These are phyloP conservation scores for Rhexocercosporidium sp. DNA, from an alignment of 2,329 filamentous ascomycete species.

Conservation along the genomic window DNA sequence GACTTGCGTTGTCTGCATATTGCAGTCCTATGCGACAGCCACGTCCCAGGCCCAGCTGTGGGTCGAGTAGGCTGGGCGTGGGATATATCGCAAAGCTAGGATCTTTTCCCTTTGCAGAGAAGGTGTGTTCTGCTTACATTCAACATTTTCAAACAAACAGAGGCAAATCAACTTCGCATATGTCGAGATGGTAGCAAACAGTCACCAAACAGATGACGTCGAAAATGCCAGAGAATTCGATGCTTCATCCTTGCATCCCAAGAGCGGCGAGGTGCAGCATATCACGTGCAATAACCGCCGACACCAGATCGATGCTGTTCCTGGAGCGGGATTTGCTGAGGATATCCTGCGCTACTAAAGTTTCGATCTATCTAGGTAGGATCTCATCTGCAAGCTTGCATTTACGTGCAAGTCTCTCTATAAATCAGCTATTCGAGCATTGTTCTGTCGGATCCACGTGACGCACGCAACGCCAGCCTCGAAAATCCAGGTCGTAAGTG, in stretches of 20 bases:
- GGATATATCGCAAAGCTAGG: constrained; percentile 5
- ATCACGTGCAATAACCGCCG: neutral
- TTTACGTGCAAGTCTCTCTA: constrained; percentile 1
- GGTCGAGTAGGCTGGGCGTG: constrained; percentile 1
- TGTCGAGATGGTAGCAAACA: neutral
- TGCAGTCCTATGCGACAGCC: neutral
- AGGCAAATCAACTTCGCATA: neutral
- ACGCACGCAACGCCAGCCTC: neutral
- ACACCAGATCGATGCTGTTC: neutral
- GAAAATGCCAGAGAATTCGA: neutral
- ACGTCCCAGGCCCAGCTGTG: constrained; percentile 6
- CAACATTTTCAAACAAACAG: no score
- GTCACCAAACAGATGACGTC: neutral
- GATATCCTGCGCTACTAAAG: no score
- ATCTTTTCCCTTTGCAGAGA: neutral
- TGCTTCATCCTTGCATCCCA: neutral
- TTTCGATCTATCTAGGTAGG: no score
- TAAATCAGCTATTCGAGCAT: neutral
- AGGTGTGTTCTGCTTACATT: neutral
- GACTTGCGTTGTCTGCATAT: constrained; percentile 8
- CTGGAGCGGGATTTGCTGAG: neutral
- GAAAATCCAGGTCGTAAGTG: neutral
- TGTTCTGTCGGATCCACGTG: constrained; percentile 13
- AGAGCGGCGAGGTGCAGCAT: neutral
- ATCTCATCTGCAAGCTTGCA: no score